phyloP scores from a whole-genome alignment of 805 yeast species.

The Schwanniomyces polymorphus region DNA sequence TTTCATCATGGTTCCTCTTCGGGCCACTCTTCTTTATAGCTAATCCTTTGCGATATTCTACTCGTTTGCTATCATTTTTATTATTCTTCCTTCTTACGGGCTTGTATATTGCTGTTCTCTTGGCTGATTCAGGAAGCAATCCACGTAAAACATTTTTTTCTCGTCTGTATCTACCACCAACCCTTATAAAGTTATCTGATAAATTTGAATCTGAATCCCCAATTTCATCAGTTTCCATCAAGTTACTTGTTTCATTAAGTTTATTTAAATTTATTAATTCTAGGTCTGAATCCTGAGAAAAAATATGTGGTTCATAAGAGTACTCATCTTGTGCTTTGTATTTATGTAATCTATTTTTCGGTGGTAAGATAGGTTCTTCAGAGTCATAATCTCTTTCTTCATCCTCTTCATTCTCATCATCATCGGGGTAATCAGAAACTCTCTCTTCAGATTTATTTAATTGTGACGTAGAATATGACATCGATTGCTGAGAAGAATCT shows the following conservation, averaged over 20 bases:
- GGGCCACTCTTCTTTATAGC: slow-evolving; percentile 27
- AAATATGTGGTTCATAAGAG: slow-evolving; percentile 1
- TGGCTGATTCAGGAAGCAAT: slow-evolving; percentile 41
- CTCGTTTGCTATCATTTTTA: slow-evolving; percentile 2
- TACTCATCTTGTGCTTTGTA: neutral
- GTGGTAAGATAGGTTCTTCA: neutral
- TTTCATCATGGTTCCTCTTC: neutral
- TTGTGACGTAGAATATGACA: neutral
- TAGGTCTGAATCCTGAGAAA: neutral
- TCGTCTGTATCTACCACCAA: slow-evolving; percentile 24
- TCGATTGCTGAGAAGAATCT: slow-evolving; percentile 1
- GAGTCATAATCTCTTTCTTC: slow-evolving; percentile 1
- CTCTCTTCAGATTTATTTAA: neutral
- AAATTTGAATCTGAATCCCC: neutral
- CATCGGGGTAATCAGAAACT: neutral
- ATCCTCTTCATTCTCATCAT: slow-evolving; percentile 8
- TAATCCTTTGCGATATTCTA: slow-evolving; percentile 33
- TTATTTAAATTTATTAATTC: neutral
- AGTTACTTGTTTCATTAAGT: neutral
- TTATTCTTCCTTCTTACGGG: slow-evolving; percentile 7
- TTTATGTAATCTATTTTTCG: slow-evolving; percentile 4
- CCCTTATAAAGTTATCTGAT: slow-evolving; percentile 15
- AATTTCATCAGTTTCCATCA: neutral
- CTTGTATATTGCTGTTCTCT: slow-evolving; percentile 25
- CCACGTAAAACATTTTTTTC: slow-evolving; percentile 34